A percentile compares a stretch with the other conserved stretches of the same genome.
phyloP scores from a whole-genome alignment of 768 basidiomycete genomes.

The Pulveroboletus frians region DNA sequence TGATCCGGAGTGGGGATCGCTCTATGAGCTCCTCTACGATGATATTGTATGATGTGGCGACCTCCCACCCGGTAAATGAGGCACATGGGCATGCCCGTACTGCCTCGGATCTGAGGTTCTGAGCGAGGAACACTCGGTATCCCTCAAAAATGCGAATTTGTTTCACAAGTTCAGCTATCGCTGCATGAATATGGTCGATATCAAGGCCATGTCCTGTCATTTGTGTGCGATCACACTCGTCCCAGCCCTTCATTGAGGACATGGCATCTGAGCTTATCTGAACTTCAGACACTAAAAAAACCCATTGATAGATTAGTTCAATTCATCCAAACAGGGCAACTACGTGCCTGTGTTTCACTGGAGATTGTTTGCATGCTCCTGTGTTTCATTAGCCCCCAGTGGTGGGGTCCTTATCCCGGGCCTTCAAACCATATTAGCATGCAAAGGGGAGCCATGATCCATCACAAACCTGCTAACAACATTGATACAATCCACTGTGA shows the following conservation, averaged over 20 bases:
- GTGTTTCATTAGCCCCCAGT: not conserved
- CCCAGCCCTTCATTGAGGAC: not conserved
- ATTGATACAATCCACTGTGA: not conserved
- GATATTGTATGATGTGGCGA: too few relatives aligned
- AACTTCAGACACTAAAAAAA: not conserved
- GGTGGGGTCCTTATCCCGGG: not conserved
- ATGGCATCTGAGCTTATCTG: not conserved
- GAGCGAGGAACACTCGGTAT: too few relatives aligned
- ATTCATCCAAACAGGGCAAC: not conserved
- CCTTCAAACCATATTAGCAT: not conserved
- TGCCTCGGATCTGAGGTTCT: too few relatives aligned
- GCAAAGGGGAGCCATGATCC: not conserved
- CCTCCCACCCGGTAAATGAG: too few relatives aligned
- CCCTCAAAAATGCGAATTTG: too few relatives aligned
- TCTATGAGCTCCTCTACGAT: too few relatives aligned
- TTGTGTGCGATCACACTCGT: too few relatives aligned
- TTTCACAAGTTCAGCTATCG: too few relatives aligned
- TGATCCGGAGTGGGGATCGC: too few relatives aligned
- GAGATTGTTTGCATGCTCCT: not conserved
- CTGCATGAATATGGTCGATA: too few relatives aligned
- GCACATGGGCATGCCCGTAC: too few relatives aligned
- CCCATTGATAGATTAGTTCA: not conserved
- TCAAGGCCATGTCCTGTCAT: too few relatives aligned
- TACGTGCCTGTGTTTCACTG: not conserved
- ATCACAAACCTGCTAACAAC: not conserved